Percentiles rank a stretch among this genome's conserved stretches.
Evolutionary conservation across 768 basidiomycete species (phyloP).

Genomic region (Pulveroboletus sp.): DNA sequence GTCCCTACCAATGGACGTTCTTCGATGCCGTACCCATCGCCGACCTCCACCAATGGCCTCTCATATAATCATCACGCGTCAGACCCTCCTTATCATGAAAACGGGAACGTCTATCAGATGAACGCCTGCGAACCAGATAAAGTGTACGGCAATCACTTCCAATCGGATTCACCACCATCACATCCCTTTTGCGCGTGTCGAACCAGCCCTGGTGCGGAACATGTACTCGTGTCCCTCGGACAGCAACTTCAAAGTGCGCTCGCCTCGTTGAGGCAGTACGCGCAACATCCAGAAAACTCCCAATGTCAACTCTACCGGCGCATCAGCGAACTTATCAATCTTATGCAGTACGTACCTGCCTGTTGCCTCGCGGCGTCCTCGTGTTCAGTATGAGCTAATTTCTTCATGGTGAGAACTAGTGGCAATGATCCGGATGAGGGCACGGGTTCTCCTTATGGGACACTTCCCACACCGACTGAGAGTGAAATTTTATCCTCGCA

Average conservation of each 20-base stretch:
- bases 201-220: constrained; percentile 53
- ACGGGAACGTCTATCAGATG: constrained; percentile 35
- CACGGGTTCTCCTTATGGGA: constrained; percentile 49
- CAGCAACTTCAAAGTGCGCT: constrained; percentile 61
- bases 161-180: constrained; percentile 31
- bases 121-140: constrained; percentile 34
- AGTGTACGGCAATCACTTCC: constrained; percentile 31
- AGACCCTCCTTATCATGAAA: constrained; percentile 33
- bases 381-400: constrained; percentile 32
- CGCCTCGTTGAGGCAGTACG: constrained; percentile 55
- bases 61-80: constrained; percentile 33
- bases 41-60: constrained; percentile 32
- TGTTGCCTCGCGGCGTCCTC: constrained; percentile 33
- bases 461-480: constrained; percentile 54
- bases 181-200: constrained; percentile 58
- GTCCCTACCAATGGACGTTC: constrained; percentile 25
- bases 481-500: constrained; percentile 53
- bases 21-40: constrained; percentile 33
- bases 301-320: constrained; percentile 55
- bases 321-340: constrained; percentile 55
- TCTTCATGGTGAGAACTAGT: constrained; percentile 36
- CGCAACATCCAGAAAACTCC: constrained; percentile 51
- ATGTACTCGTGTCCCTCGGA: constrained; percentile 57
- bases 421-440: constrained; percentile 49
- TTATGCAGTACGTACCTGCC: constrained; percentile 58